Percentiles rank a stretch among this genome's conserved stretches.
These are phyloP conservation scores for Fonsecaea pedrosoi DNA, from an alignment of 2,329 filamentous ascomycete species.

Conservation along the genomic window DNA sequence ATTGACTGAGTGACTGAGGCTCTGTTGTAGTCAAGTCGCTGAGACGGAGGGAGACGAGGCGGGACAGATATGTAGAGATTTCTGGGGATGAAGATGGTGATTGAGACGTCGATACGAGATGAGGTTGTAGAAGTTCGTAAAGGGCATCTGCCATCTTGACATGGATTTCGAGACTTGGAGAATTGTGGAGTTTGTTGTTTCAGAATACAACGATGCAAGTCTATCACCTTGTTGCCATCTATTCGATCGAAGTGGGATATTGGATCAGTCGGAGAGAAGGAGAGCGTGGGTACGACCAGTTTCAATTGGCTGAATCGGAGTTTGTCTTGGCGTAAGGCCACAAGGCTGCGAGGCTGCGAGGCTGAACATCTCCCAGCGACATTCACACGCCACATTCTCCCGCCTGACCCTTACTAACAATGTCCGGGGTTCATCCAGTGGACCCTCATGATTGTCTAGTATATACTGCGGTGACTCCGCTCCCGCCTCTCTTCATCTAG, in stretches of 20 bases:
- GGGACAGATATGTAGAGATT: conserved; percentile 72
- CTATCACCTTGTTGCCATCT: neutral
- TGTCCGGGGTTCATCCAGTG: neutral
- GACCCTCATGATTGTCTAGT: conserved; percentile 10
- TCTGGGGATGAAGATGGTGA: conserved; percentile 47
- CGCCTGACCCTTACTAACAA: conserved; percentile 2
- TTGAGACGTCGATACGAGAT: conserved; percentile 55
- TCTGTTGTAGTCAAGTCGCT: conserved; percentile 75
- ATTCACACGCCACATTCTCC: conserved; percentile 11
- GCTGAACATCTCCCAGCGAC: neutral
- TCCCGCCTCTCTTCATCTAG: conserved; percentile 39
- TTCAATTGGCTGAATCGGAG: neutral
- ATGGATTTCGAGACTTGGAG: neutral
- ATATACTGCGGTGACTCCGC: conserved; percentile 29
- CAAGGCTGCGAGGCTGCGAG: conserved; percentile 1
- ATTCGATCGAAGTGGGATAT: neutral
- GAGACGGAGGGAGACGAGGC: conserved; percentile 77
- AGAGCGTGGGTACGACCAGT: neutral
- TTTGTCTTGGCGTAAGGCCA: neutral
- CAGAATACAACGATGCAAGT: neutral
- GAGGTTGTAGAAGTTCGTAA: conserved; percentile 73
- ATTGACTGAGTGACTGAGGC: conserved; percentile 78
- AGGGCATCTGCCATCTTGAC: conserved; percentile 71
- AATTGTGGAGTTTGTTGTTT: neutral
- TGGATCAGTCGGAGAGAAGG: neutral